Evolutionary conservation across 192 early-diverging fungal species (phyloP), one percentile per base, ranked within the genome.

Genomic region (Funneliformis geosporum): DNA sequence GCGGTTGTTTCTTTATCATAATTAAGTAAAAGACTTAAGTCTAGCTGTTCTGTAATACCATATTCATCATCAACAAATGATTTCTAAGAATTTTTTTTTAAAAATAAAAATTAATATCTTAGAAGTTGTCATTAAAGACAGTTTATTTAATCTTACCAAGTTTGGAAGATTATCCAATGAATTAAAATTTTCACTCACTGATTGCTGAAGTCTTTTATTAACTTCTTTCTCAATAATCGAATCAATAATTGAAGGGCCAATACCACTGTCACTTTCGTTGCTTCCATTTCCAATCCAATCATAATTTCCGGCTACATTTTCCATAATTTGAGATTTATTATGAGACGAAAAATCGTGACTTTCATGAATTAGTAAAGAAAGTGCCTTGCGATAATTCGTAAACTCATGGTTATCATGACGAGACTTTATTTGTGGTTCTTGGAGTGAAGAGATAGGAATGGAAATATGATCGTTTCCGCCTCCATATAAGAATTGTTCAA

Each of bases 341-440:
- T 23, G 70, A 27, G 40, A 43, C n/a, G 40, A 16, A 43, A 40
- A 73, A 73, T 50, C 46, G 0, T 21, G n/a, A 50, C 23, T 38
- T 42, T 38, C 10, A 73, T 50, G 47, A 27, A 16, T 47, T 43
- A 73, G 28, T 42, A 73, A 25, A 33, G 40, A 42, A 43, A 73
- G 46, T 21, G 70, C 70, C n/a, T 73, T 50, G 21, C 70, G 70
- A 46, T 43, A 73, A 73, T 73, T 73, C 14, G 70, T 27, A 2
- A 40, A 18, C 9, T 16, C 44, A 27, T 47, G 33, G 6, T n/a
- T 7, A 43, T 42, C 4, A 39, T 70, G 8, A 70, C 21, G 23
- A 47, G 10, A 33, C 39, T 27, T 27, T 46, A 21, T 50, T 38
- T 33, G 33, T 2, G 25, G 11, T 28, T 66, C 64, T 39, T 65